Base-by-base conservation (phyloP, 2,329 filamentous ascomycete genomes). In the Ophiobolus disseminans region DNA sequence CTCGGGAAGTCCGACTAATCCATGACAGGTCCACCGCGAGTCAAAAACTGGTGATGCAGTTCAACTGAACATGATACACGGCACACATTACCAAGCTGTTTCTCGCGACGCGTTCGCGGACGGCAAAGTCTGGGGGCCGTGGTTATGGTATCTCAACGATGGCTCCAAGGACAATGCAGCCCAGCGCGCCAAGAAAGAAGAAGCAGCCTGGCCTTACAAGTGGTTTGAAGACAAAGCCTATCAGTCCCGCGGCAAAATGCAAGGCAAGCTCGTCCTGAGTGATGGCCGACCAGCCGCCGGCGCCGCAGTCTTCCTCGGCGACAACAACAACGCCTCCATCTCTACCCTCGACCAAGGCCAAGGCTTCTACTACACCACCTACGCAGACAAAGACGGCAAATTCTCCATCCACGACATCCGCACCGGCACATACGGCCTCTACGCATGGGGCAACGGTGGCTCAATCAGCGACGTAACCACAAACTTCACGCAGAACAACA, bases 61-160 rank as follows among this genome's bases (percentile, higher is more conserved):
- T 2, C 77, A 81, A 50, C 66, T 82, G 28, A 82, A 82, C 60
- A 80, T 82, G 76, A 73, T 82, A 25, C 79, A 82, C 54, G 80
- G 80, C 25, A 81, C 79, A 0, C 69, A 73, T 37, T 73, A 61
- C 56, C 68, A 70, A 42, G 67, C 68, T 22, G 37, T 60, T 2
- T 63, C 66, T 0, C 63, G 58, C 19, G 69, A 71, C 41, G 47
- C 54, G 1, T 71, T 71, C 42, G 60, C 75, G 0, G 69, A 73
- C 21, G 67, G 65, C 21, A 73, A 72, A 41, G 55, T 65, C 20
- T 74, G 70, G 70, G 72, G 72, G 0, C 72, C 72, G 0, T 74
- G 70, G 72, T 60, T 74, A 3, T 74, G 72, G 72, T 74, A 74
- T 39, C 59, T 74, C 57, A 82, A 82, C 56, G 72, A 80, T 28